These are phyloP conservation scores for Pleurotus citrinopileatus DNA, from an alignment of 768 basidiomycete genomes.

Conservation along the genomic window DNA sequence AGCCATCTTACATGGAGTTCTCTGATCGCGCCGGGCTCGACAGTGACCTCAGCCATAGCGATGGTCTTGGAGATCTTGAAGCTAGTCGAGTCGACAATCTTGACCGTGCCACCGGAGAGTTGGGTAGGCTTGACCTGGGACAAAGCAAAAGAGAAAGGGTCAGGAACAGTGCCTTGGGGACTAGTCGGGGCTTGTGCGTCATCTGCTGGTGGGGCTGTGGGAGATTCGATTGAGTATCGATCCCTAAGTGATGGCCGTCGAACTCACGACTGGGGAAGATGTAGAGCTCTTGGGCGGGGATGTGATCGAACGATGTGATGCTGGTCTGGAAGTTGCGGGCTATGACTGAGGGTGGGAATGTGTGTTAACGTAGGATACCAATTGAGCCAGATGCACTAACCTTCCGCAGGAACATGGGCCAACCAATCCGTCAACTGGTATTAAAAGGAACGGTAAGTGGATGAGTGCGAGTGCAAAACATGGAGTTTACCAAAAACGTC, in stretches of 20 bases:
- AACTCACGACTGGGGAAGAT: conserved; percentile 38
- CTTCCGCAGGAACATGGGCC: conserved; percentile 49
- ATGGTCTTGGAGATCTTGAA: conserved; percentile 54
- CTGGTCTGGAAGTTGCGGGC: conserved; percentile 62
- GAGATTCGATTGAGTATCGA: neutral
- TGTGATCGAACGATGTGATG: conserved; percentile 44
- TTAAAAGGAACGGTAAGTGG: neutral
- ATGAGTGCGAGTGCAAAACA: neutral
- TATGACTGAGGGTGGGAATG: conserved; percentile 29
- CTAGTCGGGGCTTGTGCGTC: conserved; percentile 40
- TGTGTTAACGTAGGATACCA: neutral
- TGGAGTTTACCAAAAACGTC: conserved; percentile 39
- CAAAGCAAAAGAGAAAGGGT: conserved; percentile 51
- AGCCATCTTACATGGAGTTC: conserved; percentile 49
- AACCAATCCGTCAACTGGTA: conserved; percentile 60
- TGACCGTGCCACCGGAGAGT: conserved; percentile 54
- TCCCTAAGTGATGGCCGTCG: neutral
- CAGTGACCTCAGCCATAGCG: conserved; percentile 52
- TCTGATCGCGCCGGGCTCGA: conserved; percentile 59
- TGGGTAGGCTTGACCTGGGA: conserved; percentile 44
- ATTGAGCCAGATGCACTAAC: neutral
- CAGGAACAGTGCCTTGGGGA: conserved; percentile 44
- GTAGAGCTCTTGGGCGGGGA: conserved; percentile 54
- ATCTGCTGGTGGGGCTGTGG: conserved; percentile 31
- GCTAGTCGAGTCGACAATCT: conserved; percentile 53